A percentile compares a stretch with the other conserved stretches of the same genome.
Evolutionary conservation across 768 basidiomycete genomes (phyloP).

Genomic region (Sutorius australiensis): DNA sequence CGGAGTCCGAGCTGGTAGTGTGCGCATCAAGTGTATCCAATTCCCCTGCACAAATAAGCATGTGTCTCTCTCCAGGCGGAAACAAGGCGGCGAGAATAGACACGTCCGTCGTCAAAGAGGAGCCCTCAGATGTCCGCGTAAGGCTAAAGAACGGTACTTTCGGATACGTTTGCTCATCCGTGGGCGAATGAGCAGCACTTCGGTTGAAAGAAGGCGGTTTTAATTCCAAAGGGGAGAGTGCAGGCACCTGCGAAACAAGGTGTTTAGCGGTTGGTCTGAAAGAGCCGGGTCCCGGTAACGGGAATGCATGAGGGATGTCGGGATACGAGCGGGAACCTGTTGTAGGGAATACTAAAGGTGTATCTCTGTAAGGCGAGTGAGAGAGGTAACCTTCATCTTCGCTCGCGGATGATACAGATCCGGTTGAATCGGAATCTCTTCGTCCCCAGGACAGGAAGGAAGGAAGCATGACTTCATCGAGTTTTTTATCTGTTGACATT

Average conservation of each 20-base stretch:
- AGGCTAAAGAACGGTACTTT: slow-evolving; percentile 77
- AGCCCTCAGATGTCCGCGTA: slow-evolving; percentile 72
- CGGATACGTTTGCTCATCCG: slow-evolving; percentile 14
- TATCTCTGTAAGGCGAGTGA: slow-evolving; percentile 47
- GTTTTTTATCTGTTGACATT: slow-evolving; percentile 6
- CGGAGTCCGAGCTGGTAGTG: slow-evolving; percentile 27
- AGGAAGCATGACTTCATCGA: slow-evolving; percentile 16
- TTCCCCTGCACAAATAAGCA: slow-evolving; percentile 71
- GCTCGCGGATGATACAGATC: slow-evolving; percentile 25
- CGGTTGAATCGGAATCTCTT: slow-evolving; percentile 22
- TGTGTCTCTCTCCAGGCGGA: slow-evolving; percentile 64
- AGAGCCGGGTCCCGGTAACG: slow-evolving; percentile 24
- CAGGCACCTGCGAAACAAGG: slow-evolving; percentile 31
- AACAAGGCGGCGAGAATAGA: slow-evolving; percentile 65
- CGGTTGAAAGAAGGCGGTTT: slow-evolving; percentile 7
- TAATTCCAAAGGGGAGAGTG: slow-evolving; percentile 28
- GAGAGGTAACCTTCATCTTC: slow-evolving; percentile 59
- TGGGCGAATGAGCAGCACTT: slow-evolving; percentile 8
- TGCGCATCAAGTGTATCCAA: slow-evolving; percentile 54
- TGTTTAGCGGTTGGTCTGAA: slow-evolving; percentile 39
- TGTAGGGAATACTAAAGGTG: slow-evolving; percentile 33
- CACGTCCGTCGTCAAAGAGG: slow-evolving; percentile 71
- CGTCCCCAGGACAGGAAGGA: slow-evolving; percentile 22
- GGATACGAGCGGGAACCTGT: slow-evolving; percentile 42
- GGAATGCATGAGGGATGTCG: slow-evolving; percentile 35